Evolutionary conservation across 2,329 filamentous ascomycete genomes (phyloP).

Genomic region (Coniochaeta sp.): DNA sequence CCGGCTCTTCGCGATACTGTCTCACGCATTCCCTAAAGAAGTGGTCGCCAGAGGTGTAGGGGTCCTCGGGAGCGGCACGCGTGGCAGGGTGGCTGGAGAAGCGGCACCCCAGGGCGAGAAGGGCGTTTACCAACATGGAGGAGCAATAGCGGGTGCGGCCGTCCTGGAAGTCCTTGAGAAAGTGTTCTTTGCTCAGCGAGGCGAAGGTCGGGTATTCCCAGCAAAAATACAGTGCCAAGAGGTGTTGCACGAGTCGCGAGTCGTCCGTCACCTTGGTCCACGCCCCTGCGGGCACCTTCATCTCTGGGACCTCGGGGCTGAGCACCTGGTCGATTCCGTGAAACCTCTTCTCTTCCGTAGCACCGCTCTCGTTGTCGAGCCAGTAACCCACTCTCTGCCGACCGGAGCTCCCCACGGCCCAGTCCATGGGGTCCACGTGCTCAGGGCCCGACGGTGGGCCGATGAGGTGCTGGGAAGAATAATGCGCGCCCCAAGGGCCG

Average conservation of each 20-base stretch:
- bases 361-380: slow-evolving; percentile 30
- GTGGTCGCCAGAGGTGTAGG: slow-evolving; percentile 61
- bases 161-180: slow-evolving; percentile 56
- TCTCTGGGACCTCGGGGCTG: slow-evolving; percentile 35
- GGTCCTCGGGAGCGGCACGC: slow-evolving; percentile 53
- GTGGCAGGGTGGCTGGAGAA: slow-evolving; percentile 60
- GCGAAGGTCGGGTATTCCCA: slow-evolving; percentile 73
- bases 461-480: slow-evolving; percentile 30
- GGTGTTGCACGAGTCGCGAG: slow-evolving; percentile 49
- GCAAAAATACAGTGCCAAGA: slow-evolving; percentile 63
- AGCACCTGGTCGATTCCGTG: slow-evolving; percentile 38
- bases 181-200: slow-evolving; percentile 64
- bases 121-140: slow-evolving; percentile 56
- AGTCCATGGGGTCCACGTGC: background rate
- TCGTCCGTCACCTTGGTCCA: slow-evolving; percentile 60
- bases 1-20: slow-evolving; percentile 47
- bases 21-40: slow-evolving; percentile 65
- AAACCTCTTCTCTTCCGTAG: slow-evolving; percentile 12
- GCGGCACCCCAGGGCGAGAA: slow-evolving; percentile 59
- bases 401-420: slow-evolving; percentile 34
- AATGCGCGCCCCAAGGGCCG: slow-evolving; percentile 37
- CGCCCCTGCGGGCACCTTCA: slow-evolving; percentile 31
- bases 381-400: slow-evolving; percentile 40
- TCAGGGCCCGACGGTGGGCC: background rate
- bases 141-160: slow-evolving; percentile 61